Evolutionary conservation across 345 rosid genomes (phyloP), one percentile per base, ranked within the genome.

Genomic region (Clausena lansium): DNA sequence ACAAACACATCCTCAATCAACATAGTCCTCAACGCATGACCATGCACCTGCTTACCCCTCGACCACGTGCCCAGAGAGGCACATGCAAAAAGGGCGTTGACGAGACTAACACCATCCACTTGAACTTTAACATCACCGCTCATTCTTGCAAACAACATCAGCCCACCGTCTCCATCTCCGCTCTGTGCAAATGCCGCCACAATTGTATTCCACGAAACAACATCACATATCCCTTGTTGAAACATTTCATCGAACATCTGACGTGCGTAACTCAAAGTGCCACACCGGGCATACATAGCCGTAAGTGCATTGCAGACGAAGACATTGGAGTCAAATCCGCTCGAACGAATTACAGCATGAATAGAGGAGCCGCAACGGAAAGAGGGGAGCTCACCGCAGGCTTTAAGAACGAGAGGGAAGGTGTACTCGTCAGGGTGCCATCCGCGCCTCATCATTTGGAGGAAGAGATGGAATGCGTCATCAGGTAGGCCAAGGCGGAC

Each of bases 351-450:
- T 66, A 86, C 71, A 24, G 82, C 89, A 32, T 94, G 98, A 25
- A 89, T 74, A 4, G 92, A 82, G 15, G 79, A 84, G 19, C 98
- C 94, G 11, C 57, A 57, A 11, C 67, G 77, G 52, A 77, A 70
- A 2, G 85, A 89, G 7, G 84, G 70, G n/a, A 87, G 54, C 65
- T 89, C 92, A 5, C 96, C 96, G 35, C 89, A 92, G 38, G 97
- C 96, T 77, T 91, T 94, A 73, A 92, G 85, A 63, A 92, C 90
- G 59, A 91, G 90, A 19, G 98, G 95, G 81, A 79, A 88, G 33
- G 98, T 94, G 77, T 90, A 86, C 73, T 90, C 87, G 17, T 94
- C 97, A 52, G 98, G 97, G 52, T 81, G 75, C 90, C 92, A 92
- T 7, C 89, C 89, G 24, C 86, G 83, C 66, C 84, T 70, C 73